phyloP scores from a whole-genome alignment of 2,329 filamentous ascomycete species.

The Diplodia intermedia region DNA sequence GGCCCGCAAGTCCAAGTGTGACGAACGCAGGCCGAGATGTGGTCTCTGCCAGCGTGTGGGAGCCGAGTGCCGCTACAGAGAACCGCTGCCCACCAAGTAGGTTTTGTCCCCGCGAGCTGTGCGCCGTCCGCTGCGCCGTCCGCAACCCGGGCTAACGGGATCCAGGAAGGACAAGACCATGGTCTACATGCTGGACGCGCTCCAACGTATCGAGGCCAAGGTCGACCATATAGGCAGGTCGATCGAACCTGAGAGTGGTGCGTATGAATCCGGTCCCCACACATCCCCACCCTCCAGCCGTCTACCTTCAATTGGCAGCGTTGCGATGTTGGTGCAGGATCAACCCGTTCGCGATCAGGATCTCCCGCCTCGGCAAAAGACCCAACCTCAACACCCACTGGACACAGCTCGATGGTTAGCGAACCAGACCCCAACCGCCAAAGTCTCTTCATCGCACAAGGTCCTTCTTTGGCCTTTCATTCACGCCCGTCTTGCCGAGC shows the following conservation, averaged over 20 bases:
- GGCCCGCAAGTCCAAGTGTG: conserved; percentile 34
- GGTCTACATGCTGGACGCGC: conserved; percentile 32
- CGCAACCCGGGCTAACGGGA: conserved; percentile 12
- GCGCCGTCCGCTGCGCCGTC: background rate
- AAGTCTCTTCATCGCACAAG: conserved; percentile 36
- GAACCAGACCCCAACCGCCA: background rate
- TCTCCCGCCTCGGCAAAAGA: background rate
- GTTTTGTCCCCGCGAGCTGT: conserved; percentile 7
- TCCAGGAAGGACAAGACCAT: conserved; percentile 34
- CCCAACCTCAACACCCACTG: background rate
- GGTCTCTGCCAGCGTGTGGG: conserved; percentile 34
- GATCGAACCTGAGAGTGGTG: conserved; percentile 17
- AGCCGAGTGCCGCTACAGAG: conserved; percentile 34
- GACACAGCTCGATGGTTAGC: background rate
- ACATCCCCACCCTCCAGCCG: conserved; percentile 27
- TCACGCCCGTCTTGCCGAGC: conserved; percentile 25
- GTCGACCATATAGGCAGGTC: conserved; percentile 33
- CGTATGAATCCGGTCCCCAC: conserved; percentile 12
- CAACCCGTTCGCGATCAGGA: background rate
- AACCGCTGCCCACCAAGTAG: conserved; percentile 34
- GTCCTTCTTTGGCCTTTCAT: conserved; percentile 36
- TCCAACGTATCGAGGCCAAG: conserved; percentile 31
- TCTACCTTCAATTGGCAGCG: conserved; percentile 28
- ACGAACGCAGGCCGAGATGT: conserved; percentile 34
- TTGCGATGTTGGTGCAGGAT: conserved; percentile 14